Conservation (phyloP, 257 asterid species). For the Cordia subcordata region DNA sequence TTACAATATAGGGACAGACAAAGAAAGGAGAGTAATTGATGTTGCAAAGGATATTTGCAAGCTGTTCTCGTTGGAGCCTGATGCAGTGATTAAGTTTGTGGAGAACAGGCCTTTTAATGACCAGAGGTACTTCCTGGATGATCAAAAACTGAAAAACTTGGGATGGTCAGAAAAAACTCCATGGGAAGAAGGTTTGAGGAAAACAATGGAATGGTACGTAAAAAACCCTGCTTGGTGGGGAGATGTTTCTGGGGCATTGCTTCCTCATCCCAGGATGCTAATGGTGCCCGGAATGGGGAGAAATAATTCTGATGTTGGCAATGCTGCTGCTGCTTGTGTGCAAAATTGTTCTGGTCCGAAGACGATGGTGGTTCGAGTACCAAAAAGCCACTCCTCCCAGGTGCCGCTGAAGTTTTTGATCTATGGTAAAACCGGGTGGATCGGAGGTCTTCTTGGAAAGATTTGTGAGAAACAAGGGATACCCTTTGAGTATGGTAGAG, state of each 20-base stretch:
- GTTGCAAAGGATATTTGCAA: constrained; percentile 60
- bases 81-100: constrained; percentile 51
- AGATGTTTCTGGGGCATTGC: constrained; percentile 65
- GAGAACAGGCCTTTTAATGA: constrained; percentile 77
- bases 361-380: constrained; percentile 21
- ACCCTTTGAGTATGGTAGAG: constrained; percentile 54
- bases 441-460: constrained; percentile 59
- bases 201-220: constrained; percentile 63
- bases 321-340: constrained; percentile 11
- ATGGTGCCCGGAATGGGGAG: constrained; percentile 57
- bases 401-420: constrained; percentile 50
- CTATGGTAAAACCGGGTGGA: constrained; percentile 62
- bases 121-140: constrained; percentile 67
- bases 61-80: constrained; percentile 47
- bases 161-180: constrained; percentile 62
- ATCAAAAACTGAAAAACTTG: constrained; percentile 52
- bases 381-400: constrained; percentile 19
- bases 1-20: constrained; percentile 58
- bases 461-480: constrained; percentile 53
- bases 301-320: constrained; percentile 21
- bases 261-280: constrained; percentile 68
- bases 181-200: constrained; percentile 59
- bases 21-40: constrained; percentile 58
- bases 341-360: constrained; percentile 11
- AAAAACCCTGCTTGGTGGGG: constrained; percentile 75